These are phyloP conservation scores for Cladosporium sphaerospermum DNA, from an alignment of 2,329 filamentous ascomycete genomes.

Conservation along the genomic window DNA sequence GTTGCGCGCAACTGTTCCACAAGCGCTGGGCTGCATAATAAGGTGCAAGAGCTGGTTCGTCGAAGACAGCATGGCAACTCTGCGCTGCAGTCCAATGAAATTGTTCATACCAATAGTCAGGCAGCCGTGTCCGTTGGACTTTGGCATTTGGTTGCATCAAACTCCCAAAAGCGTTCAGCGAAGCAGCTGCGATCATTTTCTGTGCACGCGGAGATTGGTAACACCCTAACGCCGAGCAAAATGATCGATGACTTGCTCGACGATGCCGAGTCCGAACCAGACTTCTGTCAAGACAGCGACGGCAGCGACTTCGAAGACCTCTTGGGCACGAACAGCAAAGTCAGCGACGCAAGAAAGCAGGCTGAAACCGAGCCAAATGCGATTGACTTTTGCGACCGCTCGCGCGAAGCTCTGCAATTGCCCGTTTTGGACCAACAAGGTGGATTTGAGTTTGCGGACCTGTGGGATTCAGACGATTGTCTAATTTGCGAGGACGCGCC, in stretches of 20 bases:
- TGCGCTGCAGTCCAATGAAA: too few species aligned
- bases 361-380: too few species aligned
- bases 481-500: too few species aligned
- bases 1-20: neutral
- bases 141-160: slow-evolving; percentile 14
- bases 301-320: neutral
- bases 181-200: neutral
- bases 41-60: slow-evolving; percentile 1
- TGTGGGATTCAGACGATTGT: too few species aligned
- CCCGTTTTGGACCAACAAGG: neutral
- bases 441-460: neutral
- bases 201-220: neutral
- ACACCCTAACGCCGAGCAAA: neutral
- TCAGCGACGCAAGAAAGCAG: neutral
- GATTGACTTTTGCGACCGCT: too few species aligned
- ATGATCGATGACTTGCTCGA: slow-evolving; percentile 1
- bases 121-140: slow-evolving; percentile 9
- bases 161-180: slow-evolving; percentile 2
- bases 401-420: neutral
- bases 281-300: neutral
- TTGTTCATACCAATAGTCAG: neutral
- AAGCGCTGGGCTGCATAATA: neutral
- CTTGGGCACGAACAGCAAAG: neutral
- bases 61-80: neutral
- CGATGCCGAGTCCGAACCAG: neutral